Percentiles rank a stretch among this genome's conserved stretches.
These are phyloP conservation scores for Chrysanthemum makinoi DNA, from an alignment of 129 eudicot species.

Conservation along the genomic window DNA sequence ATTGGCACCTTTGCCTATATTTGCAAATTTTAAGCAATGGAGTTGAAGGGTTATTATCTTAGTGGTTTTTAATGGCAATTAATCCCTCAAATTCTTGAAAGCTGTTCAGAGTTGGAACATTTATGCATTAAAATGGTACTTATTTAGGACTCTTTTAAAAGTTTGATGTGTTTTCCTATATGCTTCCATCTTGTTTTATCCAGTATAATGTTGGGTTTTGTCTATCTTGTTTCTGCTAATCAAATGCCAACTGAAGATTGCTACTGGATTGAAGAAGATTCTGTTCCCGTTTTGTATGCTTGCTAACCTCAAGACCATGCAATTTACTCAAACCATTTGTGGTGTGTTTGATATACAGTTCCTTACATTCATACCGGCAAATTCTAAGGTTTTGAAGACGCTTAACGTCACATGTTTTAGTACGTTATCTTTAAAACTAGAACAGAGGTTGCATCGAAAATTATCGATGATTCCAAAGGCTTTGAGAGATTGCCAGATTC, in stretches of 20 bases:
- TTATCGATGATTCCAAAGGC: constrained; percentile 6
- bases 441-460: not conserved
- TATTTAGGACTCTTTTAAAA: not conserved
- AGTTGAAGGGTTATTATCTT: not conserved
- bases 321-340: not conserved
- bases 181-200: not conserved
- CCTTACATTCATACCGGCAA: not conserved
- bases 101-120: not conserved
- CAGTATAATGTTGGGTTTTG: not conserved
- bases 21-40: constrained; percentile 15
- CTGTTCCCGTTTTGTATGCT: constrained; percentile 8
- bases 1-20: not conserved
- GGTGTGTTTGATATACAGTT: not conserved
- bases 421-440: not conserved
- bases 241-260: not conserved
- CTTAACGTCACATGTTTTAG: not conserved
- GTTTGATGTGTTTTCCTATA: not conserved
- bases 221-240: constrained; percentile 2
- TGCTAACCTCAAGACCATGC: constrained; percentile 5
- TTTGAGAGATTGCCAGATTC: not conserved
- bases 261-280: not conserved
- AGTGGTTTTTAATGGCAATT: not conserved
- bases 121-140: not conserved
- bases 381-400: not conserved
- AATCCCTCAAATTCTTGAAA: constrained; percentile 3